A percentile compares a stretch with the other conserved stretches of the same genome.
Evolutionary conservation across 202 grass and related monocot genomes (phyloP).

Genomic region (Panicum virgatum): DNA sequence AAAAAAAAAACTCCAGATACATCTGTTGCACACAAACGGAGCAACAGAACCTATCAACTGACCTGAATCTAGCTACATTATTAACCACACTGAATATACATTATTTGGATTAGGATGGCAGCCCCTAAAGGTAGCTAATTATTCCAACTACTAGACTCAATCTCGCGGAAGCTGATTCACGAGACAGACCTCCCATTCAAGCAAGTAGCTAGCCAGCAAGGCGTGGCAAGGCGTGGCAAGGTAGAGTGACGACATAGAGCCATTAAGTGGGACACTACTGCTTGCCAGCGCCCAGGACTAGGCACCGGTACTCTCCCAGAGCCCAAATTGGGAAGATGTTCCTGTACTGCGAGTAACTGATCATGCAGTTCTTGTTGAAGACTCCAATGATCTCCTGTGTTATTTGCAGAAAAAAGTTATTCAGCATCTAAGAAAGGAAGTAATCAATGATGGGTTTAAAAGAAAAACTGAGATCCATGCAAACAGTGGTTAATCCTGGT

Average conservation of each 20-base stretch:
- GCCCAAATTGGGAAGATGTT: constrained; percentile 97
- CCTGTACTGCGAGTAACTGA: constrained; percentile 79
- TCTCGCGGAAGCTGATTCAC: background rate
- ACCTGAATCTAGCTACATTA: constrained; percentile 32
- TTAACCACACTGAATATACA: background rate
- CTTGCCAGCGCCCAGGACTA: constrained; percentile 39
- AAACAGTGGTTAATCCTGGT: background rate
- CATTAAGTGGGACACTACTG: background rate
- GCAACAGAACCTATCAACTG: background rate
- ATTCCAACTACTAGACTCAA: background rate
- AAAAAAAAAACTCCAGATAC: too few relatives aligned
- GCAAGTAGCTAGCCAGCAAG: background rate
- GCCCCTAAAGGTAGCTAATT: background rate
- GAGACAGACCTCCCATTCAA: background rate
- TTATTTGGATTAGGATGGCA: background rate
- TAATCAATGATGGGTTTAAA: background rate
- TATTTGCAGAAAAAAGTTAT: background rate
- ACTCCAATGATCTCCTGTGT: constrained; percentile 93
- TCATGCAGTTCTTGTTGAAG: constrained; percentile 91
- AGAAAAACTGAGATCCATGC: background rate
- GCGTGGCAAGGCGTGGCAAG: background rate
- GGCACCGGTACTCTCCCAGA: constrained; percentile 70
- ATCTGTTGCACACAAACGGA: too few relatives aligned
- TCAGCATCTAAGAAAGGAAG: background rate
- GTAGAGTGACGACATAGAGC: background rate